These are phyloP conservation scores for Gossypium rotundifolium DNA, from an alignment of 345 rosid genomes.

Conservation along the genomic window DNA sequence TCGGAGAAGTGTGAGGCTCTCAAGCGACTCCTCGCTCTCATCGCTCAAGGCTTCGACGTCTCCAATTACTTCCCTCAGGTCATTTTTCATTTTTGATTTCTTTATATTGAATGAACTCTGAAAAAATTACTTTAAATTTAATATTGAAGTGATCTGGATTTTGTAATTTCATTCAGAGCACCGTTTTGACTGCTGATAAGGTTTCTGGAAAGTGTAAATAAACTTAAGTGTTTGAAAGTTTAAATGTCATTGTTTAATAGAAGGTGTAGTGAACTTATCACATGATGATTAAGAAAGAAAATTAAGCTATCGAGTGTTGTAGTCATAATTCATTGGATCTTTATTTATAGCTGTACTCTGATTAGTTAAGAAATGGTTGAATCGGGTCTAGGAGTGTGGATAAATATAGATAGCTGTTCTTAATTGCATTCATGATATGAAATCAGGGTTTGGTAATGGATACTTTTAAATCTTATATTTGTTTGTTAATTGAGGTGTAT, in stretches of 20 bases:
- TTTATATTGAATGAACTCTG: constrained; percentile 1
- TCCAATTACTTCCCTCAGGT: constrained; percentile 99
- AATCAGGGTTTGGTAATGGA: not conserved
- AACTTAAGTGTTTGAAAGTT: not conserved
- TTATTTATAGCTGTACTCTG: not conserved
- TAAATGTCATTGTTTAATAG: not conserved
- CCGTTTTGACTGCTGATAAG: not conserved
- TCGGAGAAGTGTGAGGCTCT: constrained; percentile 96
- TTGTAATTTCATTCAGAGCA: not conserved
- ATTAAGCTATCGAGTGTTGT: not conserved
- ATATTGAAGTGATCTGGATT: not conserved
- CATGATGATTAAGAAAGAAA: not conserved
- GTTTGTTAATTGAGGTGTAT: not conserved
- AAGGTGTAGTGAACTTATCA: not conserved
- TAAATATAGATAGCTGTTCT: not conserved
- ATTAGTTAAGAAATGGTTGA: not conserved
- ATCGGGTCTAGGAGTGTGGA: not conserved
- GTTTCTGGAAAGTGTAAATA: no score
- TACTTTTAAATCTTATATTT: not conserved
- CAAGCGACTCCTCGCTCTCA: constrained; percentile 92
- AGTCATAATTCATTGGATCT: not conserved
- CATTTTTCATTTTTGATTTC: not conserved
- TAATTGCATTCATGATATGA: not conserved
- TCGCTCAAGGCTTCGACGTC: constrained; percentile 93
- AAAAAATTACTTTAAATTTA: not conserved